Conservation (phyloP, 1,284 basidiomycete genomes). For the Malassezia furfur region DNA sequence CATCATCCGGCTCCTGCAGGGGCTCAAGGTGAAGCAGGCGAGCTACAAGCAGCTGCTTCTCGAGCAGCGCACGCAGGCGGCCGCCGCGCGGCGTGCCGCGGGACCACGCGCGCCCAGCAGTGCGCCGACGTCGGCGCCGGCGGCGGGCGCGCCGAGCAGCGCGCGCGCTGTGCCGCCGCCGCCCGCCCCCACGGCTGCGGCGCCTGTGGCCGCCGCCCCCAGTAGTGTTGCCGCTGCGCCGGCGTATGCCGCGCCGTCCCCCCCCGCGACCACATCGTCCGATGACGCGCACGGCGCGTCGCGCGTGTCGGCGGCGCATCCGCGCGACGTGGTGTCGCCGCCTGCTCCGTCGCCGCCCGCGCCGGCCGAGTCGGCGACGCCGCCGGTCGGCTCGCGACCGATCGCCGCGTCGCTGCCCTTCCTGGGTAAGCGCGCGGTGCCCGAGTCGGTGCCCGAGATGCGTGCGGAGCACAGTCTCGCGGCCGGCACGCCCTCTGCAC, state of each 20-base stretch:
- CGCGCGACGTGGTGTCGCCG: no score
- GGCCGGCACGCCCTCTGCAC: neutral
- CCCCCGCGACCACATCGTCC: no score
- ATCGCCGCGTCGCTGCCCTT: neutral
- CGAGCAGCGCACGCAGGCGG: constrained; percentile 15
- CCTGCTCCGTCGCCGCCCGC: no score
- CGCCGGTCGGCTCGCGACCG: neutral
- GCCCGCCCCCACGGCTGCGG: no score
- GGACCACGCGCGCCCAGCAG: neutral
- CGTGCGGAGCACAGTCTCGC: neutral
- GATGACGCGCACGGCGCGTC: no score
- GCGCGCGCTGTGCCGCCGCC: no score
- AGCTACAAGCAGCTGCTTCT: constrained; percentile 54
- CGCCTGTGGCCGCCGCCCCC: no score
- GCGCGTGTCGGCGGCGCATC: no score
- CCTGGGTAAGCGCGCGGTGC: neutral
- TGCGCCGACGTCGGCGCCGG: no score
- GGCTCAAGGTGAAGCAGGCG: constrained; percentile 80
- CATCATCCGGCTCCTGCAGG: constrained; percentile 83
- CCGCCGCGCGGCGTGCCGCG: neutral
- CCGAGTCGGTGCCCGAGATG: neutral
- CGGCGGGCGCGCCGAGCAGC: neutral
- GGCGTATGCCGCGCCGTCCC: no score
- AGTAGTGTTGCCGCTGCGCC: no score
- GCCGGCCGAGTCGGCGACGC: neutral